Evolutionary conservation across 352 stramenopile genomes (phyloP).

Genomic region (Globisporangium abappressorium): DNA sequence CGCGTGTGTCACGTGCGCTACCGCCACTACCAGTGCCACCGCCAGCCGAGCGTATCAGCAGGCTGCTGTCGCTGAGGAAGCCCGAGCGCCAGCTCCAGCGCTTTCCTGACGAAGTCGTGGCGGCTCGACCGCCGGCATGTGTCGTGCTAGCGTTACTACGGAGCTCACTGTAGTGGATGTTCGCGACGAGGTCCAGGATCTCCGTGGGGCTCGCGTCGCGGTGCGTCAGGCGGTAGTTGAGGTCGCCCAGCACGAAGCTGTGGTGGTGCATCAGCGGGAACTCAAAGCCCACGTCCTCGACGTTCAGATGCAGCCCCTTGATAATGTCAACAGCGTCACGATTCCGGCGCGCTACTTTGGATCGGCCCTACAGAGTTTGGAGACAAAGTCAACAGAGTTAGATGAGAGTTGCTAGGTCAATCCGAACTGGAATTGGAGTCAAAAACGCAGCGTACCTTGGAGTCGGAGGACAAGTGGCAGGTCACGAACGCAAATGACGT

Average conservation of each 20-base stretch:
- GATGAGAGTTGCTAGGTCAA: neutral
- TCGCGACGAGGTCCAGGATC: conserved; percentile 63
- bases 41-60: neutral
- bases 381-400: neutral
- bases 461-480: conserved; percentile 87
- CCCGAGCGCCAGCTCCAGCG: conserved; percentile 26
- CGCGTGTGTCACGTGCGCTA: conserved; percentile 1
- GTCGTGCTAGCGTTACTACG: neutral
- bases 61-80: conserved; percentile 19
- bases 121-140: conserved; percentile 5
- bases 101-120: neutral
- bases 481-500: conserved; percentile 85
- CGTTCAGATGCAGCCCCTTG: conserved; percentile 74
- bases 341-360: conserved; percentile 75
- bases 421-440: neutral
- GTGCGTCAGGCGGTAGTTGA: conserved; percentile 88
- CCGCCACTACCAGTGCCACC: neutral
- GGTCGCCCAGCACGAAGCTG: conserved; percentile 87
- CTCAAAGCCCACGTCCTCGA: conserved; percentile 82
- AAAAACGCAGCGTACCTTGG: conserved; percentile 29
- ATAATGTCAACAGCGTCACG: conserved; percentile 69
- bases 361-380: conserved; percentile 39
- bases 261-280: conserved; percentile 85
- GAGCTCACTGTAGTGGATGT: conserved; percentile 38
- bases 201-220: conserved; percentile 42